A percentile compares a stretch with the other conserved stretches of the same genome.
phyloP scores from a whole-genome alignment of 805 yeast species.

The Kodamaea restingae region DNA sequence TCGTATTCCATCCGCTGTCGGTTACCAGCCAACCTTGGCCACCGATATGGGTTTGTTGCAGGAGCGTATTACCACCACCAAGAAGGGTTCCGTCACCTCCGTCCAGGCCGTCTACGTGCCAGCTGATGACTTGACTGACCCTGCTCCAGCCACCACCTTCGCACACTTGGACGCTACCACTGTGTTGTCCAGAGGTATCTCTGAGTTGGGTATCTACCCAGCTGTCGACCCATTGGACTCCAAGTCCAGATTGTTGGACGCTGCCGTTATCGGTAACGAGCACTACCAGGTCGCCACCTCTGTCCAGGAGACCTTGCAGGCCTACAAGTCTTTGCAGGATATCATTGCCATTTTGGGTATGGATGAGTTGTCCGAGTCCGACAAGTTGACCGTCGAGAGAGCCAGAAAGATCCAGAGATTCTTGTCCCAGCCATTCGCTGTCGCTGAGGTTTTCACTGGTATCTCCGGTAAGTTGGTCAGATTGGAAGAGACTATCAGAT shows the following conservation, averaged over 20 bases:
- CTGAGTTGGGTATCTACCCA: conserved; percentile 99
- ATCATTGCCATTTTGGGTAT: conserved; percentile 99
- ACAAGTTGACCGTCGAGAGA: conserved; percentile 99
- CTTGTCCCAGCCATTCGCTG: conserved; percentile 99
- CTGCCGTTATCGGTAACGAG: conserved; percentile 96
- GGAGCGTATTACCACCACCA: conserved; percentile 99
- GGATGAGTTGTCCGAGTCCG: conserved; percentile 99
- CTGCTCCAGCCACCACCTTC: conserved; percentile 99
- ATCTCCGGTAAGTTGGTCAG: conserved; percentile 96
- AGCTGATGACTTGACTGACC: conserved; percentile 99
- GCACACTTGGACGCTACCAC: conserved; percentile 99
- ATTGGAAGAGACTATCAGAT: conserved; percentile 88
- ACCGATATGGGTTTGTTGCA: conserved; percentile 99
- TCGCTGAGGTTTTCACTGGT: conserved; percentile 99
- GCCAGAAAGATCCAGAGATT: conserved; percentile 99
- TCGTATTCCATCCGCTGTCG: conserved; percentile 99
- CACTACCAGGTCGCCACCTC: conserved; percentile 92
- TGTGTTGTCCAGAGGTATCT: conserved; percentile 98
- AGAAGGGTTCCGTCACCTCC: conserved; percentile 99
- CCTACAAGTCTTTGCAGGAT: conserved; percentile 99
- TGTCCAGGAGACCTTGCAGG: conserved; percentile 98
- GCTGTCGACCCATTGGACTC: conserved; percentile 99
- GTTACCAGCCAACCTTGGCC: conserved; percentile 99
- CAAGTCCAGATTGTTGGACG: conserved; percentile 97
- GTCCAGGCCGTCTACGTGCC: conserved; percentile 99